Conservation (phyloP, 2,329 filamentous ascomycete species). For the Fusarium nisikadoi region DNA sequence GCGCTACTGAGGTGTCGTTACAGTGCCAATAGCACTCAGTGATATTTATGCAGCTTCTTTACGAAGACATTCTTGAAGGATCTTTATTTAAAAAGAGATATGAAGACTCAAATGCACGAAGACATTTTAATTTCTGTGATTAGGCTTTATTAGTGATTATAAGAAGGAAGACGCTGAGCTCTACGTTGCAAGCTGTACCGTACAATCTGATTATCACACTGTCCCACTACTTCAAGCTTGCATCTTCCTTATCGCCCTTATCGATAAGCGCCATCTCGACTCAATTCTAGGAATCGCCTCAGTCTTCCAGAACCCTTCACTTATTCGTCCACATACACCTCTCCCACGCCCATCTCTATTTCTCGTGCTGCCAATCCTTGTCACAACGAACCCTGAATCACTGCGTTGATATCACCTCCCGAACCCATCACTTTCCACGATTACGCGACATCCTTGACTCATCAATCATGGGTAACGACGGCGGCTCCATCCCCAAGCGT, state of each 20-base stretch:
- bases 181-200: background rate
- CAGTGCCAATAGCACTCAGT: slow-evolving; percentile 25
- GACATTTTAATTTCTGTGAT: fast-evolving
- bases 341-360: background rate
- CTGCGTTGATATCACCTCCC: background rate
- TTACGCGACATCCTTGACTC: background rate
- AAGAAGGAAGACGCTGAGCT: fast-evolving
- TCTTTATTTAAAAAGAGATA: fast-evolving
- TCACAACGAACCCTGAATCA: background rate
- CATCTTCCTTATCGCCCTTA: slow-evolving; percentile 13
- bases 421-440: background rate
- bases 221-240: background rate
- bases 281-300: slow-evolving; percentile 39
- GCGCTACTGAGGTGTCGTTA: slow-evolving; percentile 13
- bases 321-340: slow-evolving; percentile 3
- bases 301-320: slow-evolving; percentile 6
- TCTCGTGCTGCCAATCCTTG: background rate
- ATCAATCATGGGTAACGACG: slow-evolving; percentile 91
- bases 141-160: background rate
- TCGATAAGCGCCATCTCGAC: slow-evolving; percentile 35
- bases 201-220: background rate
- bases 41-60: background rate
- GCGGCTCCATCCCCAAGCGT: slow-evolving; percentile 93
- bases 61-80: no score
- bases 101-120: fast-evolving